Conservation (phyloP, 2,329 filamentous ascomycete species). For the Ascochyta clinopodiicola region DNA sequence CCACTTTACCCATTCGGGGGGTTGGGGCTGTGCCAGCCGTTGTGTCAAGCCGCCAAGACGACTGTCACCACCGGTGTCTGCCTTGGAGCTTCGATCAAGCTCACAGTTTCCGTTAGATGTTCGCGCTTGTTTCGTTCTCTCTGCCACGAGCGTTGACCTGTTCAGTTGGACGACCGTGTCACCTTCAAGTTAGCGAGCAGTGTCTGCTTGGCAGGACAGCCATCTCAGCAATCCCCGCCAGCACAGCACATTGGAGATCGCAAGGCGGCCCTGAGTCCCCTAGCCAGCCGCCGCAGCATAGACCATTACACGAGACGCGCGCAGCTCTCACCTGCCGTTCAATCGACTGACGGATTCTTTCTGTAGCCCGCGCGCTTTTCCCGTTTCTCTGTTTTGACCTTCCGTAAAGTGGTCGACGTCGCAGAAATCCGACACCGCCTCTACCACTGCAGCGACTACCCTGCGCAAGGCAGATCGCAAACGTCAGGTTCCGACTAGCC, state of each 20-base stretch:
- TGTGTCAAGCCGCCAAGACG: conserved; percentile 39
- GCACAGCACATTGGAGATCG: conserved; percentile 23
- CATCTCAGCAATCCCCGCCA: conserved; percentile 32
- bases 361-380: conserved; percentile 30
- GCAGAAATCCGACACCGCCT: conserved; percentile 42
- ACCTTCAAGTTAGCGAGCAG: conserved; percentile 24
- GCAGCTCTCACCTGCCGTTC: conserved; percentile 32
- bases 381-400: conserved; percentile 28
- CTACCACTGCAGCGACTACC: conserved; percentile 36
- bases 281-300: conserved; percentile 23
- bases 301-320: conserved; percentile 30
- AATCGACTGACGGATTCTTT: conserved; percentile 22
- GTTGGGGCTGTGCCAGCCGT: conserved; percentile 43
- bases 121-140: conserved; percentile 37
- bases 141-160: conserved; percentile 23
- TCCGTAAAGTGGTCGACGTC: conserved; percentile 34
- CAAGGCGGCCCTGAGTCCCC: conserved; percentile 46
- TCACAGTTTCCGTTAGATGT: conserved; percentile 36
- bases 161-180: conserved; percentile 24
- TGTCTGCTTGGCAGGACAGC: conserved; percentile 38
- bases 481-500: conserved; percentile 34
- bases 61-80: conserved; percentile 41
- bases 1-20: conserved; percentile 16
- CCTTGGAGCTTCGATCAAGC: conserved; percentile 41
- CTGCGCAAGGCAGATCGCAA: conserved; percentile 44